Evolutionary conservation across 148 eudicot species (phyloP), one percentile per base, ranked within the genome.

Genomic region (Pouteria glomerata): DNA sequence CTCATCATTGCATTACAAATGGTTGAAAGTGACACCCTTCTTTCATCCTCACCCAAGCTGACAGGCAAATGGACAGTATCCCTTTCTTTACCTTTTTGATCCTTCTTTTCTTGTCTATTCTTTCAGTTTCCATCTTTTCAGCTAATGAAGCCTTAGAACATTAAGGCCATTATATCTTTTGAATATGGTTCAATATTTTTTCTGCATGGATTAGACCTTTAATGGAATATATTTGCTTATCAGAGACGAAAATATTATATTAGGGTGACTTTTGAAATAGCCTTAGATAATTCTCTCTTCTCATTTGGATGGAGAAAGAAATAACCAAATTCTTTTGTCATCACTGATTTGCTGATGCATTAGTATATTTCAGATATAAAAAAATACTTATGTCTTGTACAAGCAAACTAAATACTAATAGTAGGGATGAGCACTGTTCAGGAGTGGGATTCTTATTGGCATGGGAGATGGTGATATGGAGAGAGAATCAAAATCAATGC

Each of bases 381-480:
- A 19, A 12, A 14, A 3, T 0, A 42, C 34, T 16, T n/a, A 23
- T 37, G 12, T 52, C 61, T 34, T 37, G 15, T 57, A 19, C 63
- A 29, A 26, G 24, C 18, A 70, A 71, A 44, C 55, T 4, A 34
- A 26, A 57, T 8, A 29, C 35, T 57, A 45, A 53, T 45, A 57
- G 72, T 56, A 31, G 42, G 59, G 64, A 11, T 55, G 50, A 76
- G 68, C 53, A 57, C 45, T 78, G 81, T 67, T 51, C 61, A 27
- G 41, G 24, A 34, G 24, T 14, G 73, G 84, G 80, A 78, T 80
- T 80, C 78, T 78, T 78, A 73, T 82, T 80, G 71, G 69, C 78
- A 80, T 58, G 59, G 59, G 78, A 73, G 70, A 48, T 16, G 71
- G 62, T 77, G 85, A 81, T 70, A 29, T 77, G 62, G 26, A 82